Base-by-base conservation (phyloP, 345 rosid species). In the Citrus sp. region DNA sequence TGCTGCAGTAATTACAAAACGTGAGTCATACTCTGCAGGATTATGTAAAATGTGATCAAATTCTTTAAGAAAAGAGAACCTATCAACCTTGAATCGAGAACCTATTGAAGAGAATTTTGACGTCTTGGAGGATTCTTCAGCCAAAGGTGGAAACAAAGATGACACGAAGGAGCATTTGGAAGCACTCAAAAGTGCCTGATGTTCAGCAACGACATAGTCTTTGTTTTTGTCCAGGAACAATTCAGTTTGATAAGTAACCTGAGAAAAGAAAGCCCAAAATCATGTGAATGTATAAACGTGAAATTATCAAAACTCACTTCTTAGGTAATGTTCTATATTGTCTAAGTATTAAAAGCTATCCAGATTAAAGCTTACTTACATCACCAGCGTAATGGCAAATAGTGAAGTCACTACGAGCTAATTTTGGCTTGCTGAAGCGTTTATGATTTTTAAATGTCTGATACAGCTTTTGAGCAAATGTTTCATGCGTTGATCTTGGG, bases 21-120 rank as follows among this genome's bases (percentile, higher is more conserved):
- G 80, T 2, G 35, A 82, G 67, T 79, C 13, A 80, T 32, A 51
- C 60, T 38, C 63, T 80, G 75, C 37, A 4, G 69, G 65, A 67
- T 22, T 61, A 70, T 12, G 38, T 61, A 54, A 66, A 35, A 67
- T 51, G 32, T 8, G 61, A 76, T 61, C 68, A 65, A 74, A 56
- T 30, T 68, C 32, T 66, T 25, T 59, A 56, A 25, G 60, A 62
- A 67, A 76, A 77, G 68, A 76, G 73, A 78, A 81, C 65, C 64
- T 51, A 77, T 30, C 82, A 74, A 94, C 99, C 99, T 96, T 96
- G 87, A 94, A 96, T 75, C 99, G 93, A 83, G 99, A 88, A 86
- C 99, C 99, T n/a, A 96, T 96, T 19, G 99, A 96, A 70, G 99
- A 96, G 84, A 96, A 96, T 80, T 96, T 96, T 56, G 99, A 91